Evolutionary conservation across 345 rosid species (phyloP), one percentile per base, ranked within the genome.

Genomic region (Gossypium thurberi): DNA sequence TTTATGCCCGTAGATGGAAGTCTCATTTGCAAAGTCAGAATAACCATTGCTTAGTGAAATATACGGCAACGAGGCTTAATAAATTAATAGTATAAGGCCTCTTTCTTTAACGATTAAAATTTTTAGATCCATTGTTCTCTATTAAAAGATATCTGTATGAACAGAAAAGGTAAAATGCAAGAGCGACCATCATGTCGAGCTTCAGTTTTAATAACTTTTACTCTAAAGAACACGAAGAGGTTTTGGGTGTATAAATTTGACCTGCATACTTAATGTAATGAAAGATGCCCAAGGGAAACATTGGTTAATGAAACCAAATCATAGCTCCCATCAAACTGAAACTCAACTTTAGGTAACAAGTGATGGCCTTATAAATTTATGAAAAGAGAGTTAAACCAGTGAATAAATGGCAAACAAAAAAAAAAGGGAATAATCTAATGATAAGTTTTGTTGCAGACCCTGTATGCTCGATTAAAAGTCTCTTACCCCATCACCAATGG

Each of bases 401-500:
- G 21, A 23, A 46, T 14, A 51, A 9, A 69, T 56, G 40, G 66
- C 60, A 64, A 10, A n/a, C 52, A 56, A 55, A n/a, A 18, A 52
- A 8, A 8, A 1, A 55, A 42, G n/a, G 11, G 65, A 51, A 74
- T 25, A 43, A 63, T 21, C 20, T 21, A 58, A 33, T 33, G 10
- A 48, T 13, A 21, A 10, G 47, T 42, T 20, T 25, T 51, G 40
- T 53, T 40, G 25, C 47, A 73, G 55, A 48, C 42, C 57, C 28
- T 52, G 50, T 61, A 48, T 25, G 61, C 71, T 60, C 55, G 71
- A 37, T 70, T 15, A 51, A 56, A 72, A 64, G 53, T 65, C 60
- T 0, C 88, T 87, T 84, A 89, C 97, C 88, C 91, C 97, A 77
- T 93, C 95, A 48, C 98, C 95, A 44, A 87, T 78, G 6, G 97